Evolutionary conservation across 2,329 filamentous ascomycete genomes (phyloP), one percentile per base, ranked within the genome.

Genomic region (Parafenestella ontariensis): DNA sequence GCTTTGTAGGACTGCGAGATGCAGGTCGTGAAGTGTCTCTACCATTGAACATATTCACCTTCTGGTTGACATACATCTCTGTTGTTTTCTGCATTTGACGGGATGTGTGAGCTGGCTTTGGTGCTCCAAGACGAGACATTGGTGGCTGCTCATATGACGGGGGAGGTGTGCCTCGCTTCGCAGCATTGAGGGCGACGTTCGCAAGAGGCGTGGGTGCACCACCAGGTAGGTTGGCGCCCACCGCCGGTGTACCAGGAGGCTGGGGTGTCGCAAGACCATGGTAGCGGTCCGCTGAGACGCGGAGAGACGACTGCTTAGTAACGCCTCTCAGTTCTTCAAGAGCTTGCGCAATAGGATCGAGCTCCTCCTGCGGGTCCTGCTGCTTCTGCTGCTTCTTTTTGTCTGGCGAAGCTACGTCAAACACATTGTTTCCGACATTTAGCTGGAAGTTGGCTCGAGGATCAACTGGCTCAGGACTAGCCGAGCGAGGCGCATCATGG

Each of bases 41-140:
- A 3, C 66, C 65, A 48, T 78, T 79, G 74, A 96, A 95, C 80
- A 97, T 88, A 68, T 84, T 92, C 39, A 91, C 86, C 2, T 91
- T 91, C 75, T 97, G 90, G 41, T 88, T 86, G 20, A 90, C 87
- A 69, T 94, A 97, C 75, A 92, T 92, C 66, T 96, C 89, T 0
- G 92, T 95, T 3, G 93, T 91, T 75, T 96, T 91, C 71, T 96
- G 91, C 96, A 99, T 99, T 43, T 95, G 91, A 59, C 89, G 91
- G 3, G 92, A 90, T 0, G 96, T 99, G 56, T 96, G 92, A 1
- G 95, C 95, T 2, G 94, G 92, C 54, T 94, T 89, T 1, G 95
- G 96, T 11, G 94, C 90, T 49, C 92, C 95, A 3, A 98, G 83
- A 54, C 91, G 85, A 71, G 90, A 91, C 41, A 92, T 84, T 45